These are phyloP conservation scores for Cladophialophora carrionii DNA, from an alignment of 2,329 filamentous ascomycete genomes.

Conservation along the genomic window DNA sequence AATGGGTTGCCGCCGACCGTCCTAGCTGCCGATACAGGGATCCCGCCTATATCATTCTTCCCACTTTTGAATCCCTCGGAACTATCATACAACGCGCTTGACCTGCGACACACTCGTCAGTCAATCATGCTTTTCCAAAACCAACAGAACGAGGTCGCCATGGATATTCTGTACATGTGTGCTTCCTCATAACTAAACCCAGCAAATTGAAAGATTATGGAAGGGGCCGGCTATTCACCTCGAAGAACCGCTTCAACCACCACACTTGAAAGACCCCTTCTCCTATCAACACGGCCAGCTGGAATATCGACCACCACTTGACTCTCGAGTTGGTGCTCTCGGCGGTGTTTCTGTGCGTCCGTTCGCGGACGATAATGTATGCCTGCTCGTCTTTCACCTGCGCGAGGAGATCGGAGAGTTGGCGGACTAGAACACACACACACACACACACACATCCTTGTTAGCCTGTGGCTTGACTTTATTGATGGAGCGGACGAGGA, in stretches of 20 bases:
- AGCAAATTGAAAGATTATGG: constrained; percentile 21
- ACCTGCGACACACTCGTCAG: constrained; percentile 43
- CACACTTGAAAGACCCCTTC: constrained; percentile 98
- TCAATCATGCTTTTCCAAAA: constrained; percentile 15
- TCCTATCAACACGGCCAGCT: constrained; percentile 82
- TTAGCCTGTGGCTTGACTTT: background rate
- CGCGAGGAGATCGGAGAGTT: constrained; percentile 79
- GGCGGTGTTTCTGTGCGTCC: constrained; percentile 96
- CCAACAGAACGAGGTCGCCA: background rate
- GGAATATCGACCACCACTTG: constrained; percentile 99
- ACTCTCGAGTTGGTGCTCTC: constrained; percentile 97
- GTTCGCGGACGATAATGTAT: constrained; percentile 93
- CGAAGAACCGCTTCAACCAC: constrained; percentile 99
- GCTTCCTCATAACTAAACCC: background rate
- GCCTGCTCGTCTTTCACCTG: constrained; percentile 97
- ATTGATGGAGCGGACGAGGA: background rate
- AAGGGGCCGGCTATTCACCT: constrained; percentile 57
- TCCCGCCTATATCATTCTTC: background rate
- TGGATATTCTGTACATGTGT: background rate
- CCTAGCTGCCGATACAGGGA: background rate
- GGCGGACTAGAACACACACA: constrained; percentile 68
- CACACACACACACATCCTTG: background rate
- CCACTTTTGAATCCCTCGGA: constrained; percentile 1
- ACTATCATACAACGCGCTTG: constrained; percentile 52
- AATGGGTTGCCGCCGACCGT: background rate